Evolutionary conservation across 2,329 filamentous ascomycete species (phyloP).

Genomic region (Xylaria sp.): DNA sequence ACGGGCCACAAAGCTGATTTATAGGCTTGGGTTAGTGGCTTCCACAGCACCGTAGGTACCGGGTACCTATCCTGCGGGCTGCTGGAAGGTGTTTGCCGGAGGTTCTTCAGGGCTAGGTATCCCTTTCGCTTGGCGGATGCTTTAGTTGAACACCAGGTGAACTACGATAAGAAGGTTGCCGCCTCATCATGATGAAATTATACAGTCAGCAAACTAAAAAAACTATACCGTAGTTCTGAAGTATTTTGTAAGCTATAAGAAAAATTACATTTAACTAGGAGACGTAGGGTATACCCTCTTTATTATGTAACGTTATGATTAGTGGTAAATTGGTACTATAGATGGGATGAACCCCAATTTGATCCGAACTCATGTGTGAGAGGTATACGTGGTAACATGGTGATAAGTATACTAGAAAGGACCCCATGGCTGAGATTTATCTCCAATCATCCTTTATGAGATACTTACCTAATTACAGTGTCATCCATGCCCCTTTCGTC

Average conservation of each 20-base stretch:
- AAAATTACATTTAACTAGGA: not conserved
- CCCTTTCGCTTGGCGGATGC: not conserved
- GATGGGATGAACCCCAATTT: not conserved
- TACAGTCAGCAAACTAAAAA: not conserved
- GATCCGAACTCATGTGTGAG: no score
- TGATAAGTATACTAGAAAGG: no score
- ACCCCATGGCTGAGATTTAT: no score
- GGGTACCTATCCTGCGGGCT: not conserved
- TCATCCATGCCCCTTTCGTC: no score
- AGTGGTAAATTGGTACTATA: not conserved
- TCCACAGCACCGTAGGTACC: not conserved
- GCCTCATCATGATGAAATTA: conserved; percentile 10
- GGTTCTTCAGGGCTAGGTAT: not conserved
- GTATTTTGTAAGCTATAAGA: not conserved
- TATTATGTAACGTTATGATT: not conserved
- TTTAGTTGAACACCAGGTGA: not conserved
- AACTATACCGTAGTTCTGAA: no score
- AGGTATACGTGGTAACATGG: no score
- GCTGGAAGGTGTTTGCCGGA: not conserved
- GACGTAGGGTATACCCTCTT: not conserved
- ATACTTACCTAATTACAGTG: no score
- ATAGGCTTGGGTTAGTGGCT: no score
- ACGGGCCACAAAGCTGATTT: not conserved
- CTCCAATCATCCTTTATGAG: no score
- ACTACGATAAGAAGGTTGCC: not conserved